Conservation (phyloP, 805 yeast genomes). For the Metschnikowia matae region DNA sequence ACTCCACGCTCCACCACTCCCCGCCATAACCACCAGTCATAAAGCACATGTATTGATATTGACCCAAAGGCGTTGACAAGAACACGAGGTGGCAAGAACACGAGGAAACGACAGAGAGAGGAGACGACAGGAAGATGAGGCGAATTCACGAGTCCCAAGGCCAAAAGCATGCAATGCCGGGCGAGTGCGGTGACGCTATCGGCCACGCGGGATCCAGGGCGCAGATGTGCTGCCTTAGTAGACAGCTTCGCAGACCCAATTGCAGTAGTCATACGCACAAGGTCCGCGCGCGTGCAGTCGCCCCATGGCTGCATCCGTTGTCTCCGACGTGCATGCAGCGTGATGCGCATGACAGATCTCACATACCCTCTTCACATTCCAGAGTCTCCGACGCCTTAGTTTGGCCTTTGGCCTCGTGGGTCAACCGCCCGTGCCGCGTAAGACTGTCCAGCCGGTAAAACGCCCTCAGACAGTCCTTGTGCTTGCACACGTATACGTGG, state of each 20-base stretch:
- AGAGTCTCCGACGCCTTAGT: neutral
- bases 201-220: neutral
- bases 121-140: too few species aligned
- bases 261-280: neutral
- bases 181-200: neutral
- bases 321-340: neutral
- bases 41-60: too few species aligned
- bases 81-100: too few species aligned
- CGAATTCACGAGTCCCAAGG: too few species aligned
- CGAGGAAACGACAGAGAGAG: too few species aligned
- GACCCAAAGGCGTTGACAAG: too few species aligned
- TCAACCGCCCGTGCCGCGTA: conserved; percentile 14
- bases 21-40: too few species aligned
- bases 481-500: conserved; percentile 16
- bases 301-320: neutral
- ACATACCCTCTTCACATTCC: neutral
- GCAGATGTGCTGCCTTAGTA: neutral
- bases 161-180: neutral
- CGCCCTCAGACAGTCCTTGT: conserved; percentile 13
- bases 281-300: neutral
- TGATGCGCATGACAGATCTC: neutral
- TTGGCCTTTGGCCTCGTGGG: conserved; percentile 1
- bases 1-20: too few species aligned
- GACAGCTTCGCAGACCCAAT: neutral
- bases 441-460: conserved; percentile 20